Conservation (phyloP, 352 stramenopile species). For the Hyaloperonospora brassicae region DNA sequence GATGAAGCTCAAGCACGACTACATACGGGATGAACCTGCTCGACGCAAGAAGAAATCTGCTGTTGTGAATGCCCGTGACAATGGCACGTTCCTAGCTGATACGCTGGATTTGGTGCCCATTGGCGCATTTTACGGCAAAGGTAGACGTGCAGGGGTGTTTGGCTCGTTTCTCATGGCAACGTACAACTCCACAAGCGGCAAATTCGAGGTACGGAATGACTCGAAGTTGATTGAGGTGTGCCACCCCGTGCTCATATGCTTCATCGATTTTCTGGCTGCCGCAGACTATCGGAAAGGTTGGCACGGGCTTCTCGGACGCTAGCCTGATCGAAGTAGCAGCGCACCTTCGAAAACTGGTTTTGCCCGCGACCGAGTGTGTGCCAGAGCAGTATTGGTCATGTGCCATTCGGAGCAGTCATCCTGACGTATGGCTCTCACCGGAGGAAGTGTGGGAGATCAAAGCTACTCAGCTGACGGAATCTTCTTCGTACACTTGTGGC, state of each 20-base stretch:
- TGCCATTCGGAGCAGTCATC: constrained; percentile 56
- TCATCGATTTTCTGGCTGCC: background rate
- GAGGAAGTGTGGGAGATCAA: constrained; percentile 98
- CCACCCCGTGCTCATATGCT: constrained; percentile 3
- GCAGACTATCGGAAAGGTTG: constrained; percentile 86
- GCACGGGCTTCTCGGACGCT: constrained; percentile 97
- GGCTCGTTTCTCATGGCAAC: constrained; percentile 97
- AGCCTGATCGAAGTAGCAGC: constrained; percentile 67
- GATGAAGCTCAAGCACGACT: constrained; percentile 85
- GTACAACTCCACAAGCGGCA: constrained; percentile 89
- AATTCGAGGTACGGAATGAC: constrained; percentile 85
- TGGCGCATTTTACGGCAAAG: constrained; percentile 93
- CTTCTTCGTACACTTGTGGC: constrained; percentile 90
- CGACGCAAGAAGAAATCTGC: constrained; percentile 3
- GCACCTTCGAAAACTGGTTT: constrained; percentile 34
- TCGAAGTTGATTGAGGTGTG: background rate
- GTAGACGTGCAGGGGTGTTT: constrained; percentile 92
- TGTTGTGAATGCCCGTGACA: constrained; percentile 10
- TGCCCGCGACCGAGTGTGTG: constrained; percentile 49
- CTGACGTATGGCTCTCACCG: constrained; percentile 92
- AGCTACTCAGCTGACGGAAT: constrained; percentile 96
- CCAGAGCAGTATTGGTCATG: constrained; percentile 36
- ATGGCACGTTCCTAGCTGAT: constrained; percentile 62
- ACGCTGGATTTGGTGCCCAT: constrained; percentile 98
- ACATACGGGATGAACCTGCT: constrained; percentile 30